Evolutionary conservation across 176 grass and related monocot species (phyloP).

Genomic region (Pontederia paniculata): DNA sequence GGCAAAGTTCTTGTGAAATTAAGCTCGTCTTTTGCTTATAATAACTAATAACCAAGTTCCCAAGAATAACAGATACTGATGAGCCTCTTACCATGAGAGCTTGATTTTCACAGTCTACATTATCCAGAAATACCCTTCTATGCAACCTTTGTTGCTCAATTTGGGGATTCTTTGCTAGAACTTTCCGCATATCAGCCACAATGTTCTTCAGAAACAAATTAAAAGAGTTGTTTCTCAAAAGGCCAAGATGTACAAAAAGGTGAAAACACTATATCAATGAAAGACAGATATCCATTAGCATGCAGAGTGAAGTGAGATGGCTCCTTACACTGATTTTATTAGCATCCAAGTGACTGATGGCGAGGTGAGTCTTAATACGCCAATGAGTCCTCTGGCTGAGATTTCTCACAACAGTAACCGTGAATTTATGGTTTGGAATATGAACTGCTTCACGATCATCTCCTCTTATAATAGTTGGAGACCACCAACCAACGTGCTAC

Average conservation of each 20-base stretch:
- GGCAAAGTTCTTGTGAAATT: no score
- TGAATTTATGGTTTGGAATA: constrained; percentile 90
- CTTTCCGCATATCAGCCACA: constrained; percentile 97
- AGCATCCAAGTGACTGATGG: constrained; percentile 91
- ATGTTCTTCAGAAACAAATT: constrained; percentile 46
- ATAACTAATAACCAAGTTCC: no score
- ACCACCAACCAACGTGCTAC: constrained; percentile 90
- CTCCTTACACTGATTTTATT: constrained; percentile 88
- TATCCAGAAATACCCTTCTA: constrained; percentile 93
- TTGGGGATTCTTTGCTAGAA: constrained; percentile 76
- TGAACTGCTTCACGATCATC: constrained; percentile 87
- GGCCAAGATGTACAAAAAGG: background rate
- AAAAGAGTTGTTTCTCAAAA: constrained; percentile 20
- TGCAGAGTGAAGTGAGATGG: constrained; percentile 2
- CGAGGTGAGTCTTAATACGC: constrained; percentile 96
- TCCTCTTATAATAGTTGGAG: constrained; percentile 76
- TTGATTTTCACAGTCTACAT: constrained; percentile 89
- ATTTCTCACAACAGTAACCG: constrained; percentile 86
- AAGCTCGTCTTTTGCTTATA: no score
- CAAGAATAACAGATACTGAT: no score
- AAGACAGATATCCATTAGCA: constrained; percentile 10
- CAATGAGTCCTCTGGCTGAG: constrained; percentile 80
- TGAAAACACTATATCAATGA: background rate
- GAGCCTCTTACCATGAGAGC: constrained; percentile 58
- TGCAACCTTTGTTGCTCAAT: constrained; percentile 92